phyloP scores from a whole-genome alignment of 805 yeast species.

The Yamadazyma olivae region DNA sequence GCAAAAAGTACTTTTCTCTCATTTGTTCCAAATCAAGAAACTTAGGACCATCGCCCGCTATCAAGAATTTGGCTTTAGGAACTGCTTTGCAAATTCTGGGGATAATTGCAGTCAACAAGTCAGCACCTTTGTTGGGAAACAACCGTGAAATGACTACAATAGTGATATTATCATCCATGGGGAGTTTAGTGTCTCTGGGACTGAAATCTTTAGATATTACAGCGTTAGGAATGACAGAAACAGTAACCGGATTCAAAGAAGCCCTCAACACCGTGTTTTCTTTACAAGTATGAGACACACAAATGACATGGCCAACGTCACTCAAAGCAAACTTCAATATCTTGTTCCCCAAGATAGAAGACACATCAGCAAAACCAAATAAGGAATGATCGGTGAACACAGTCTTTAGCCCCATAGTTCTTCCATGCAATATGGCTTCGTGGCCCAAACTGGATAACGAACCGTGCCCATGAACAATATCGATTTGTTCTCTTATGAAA shows the following conservation, averaged over 20 bases:
- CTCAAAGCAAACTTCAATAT: conserved; percentile 76
- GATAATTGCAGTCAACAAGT: conserved; percentile 74
- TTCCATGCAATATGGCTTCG: conserved; percentile 88
- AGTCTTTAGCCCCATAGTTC: conserved; percentile 88
- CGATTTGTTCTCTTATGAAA: conserved; percentile 77
- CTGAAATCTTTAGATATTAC: conserved; percentile 77
- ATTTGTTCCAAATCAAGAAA: conserved; percentile 92
- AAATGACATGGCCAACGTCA: conserved; percentile 89
- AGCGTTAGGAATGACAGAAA: conserved; percentile 95
- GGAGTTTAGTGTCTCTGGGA: conserved; percentile 5
- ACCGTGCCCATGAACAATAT: conserved; percentile 95
- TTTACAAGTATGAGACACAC: conserved; percentile 95
- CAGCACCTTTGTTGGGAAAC: conserved; percentile 97
- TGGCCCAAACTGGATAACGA: conserved; percentile 82
- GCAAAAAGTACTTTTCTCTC: conserved; percentile 81
- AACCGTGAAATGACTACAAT: conserved; percentile 88
- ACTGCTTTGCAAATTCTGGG: conserved; percentile 73
- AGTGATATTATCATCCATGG: conserved; percentile 44
- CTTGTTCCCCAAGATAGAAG: conserved; percentile 83
- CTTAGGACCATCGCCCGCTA: conserved; percentile 98
- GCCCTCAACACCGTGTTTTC: conserved; percentile 93
- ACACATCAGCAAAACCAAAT: conserved; percentile 88
- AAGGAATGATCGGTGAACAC: conserved; percentile 95
- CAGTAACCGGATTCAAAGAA: conserved; percentile 68
- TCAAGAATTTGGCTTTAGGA: conserved; percentile 67